Percentiles rank a stretch among this genome's conserved stretches.
Evolutionary conservation across 2,329 filamentous ascomycete genomes (phyloP).

Genomic region (Diaporthe ilicicola): DNA sequence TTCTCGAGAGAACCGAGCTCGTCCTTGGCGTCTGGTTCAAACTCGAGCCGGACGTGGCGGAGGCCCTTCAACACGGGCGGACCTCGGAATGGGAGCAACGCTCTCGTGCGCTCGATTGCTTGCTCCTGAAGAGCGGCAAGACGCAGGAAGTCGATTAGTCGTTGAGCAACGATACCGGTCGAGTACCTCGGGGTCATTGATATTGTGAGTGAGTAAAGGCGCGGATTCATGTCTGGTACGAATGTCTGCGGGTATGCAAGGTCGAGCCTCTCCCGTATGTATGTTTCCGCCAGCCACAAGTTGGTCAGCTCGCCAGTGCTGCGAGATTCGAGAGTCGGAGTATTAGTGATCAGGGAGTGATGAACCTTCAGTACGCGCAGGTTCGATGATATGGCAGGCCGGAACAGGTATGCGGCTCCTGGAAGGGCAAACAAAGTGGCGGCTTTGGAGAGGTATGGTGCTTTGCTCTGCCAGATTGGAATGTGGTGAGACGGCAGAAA

Average conservation of each 20-base stretch:
- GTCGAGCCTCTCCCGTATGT: slow-evolving; percentile 52
- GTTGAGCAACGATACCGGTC: slow-evolving; percentile 56
- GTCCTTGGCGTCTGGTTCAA: slow-evolving; percentile 54
- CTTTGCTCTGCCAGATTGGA: slow-evolving; percentile 27
- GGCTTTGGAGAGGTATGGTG: slow-evolving; percentile 40
- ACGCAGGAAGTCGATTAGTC: slow-evolving; percentile 57
- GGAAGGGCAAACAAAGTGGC: slow-evolving; percentile 53
- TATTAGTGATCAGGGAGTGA: slow-evolving; percentile 66
- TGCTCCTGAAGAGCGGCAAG: slow-evolving; percentile 59
- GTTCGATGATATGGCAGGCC: slow-evolving; percentile 62
- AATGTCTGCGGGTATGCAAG: slow-evolving; percentile 58
- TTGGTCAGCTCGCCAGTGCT: slow-evolving; percentile 47
- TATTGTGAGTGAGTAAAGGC: slow-evolving; percentile 61
- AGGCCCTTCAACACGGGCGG: slow-evolving; percentile 59
- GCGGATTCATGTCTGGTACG: slow-evolving; percentile 64
- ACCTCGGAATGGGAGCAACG: slow-evolving; percentile 42
- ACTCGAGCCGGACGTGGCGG: slow-evolving; percentile 63
- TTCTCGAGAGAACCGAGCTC: slow-evolving; percentile 43
- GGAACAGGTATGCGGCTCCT: slow-evolving; percentile 56
- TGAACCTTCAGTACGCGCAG: slow-evolving; percentile 63
- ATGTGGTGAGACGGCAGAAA: slow-evolving; percentile 44
- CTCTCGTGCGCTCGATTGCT: slow-evolving; percentile 45
- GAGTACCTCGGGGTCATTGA: slow-evolving; percentile 64
- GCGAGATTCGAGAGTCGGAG: slow-evolving; percentile 54
- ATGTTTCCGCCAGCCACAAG: slow-evolving; percentile 54